phyloP scores from a whole-genome alignment of 305 asterid genomes.

The Solanum aculeatissimum region DNA sequence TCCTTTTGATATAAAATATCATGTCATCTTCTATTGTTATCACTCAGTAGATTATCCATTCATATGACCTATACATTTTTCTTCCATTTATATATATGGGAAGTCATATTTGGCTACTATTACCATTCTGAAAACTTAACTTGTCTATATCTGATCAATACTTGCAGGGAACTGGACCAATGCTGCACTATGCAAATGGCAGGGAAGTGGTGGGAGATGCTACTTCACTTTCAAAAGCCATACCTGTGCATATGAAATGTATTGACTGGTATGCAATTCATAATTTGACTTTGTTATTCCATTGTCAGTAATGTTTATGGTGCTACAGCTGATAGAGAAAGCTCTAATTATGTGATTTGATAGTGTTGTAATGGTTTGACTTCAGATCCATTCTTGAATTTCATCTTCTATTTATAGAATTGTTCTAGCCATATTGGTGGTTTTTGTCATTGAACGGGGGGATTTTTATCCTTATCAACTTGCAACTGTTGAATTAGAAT shows the following conservation, averaged over 20 bases:
- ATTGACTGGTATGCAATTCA: conserved; percentile 58
- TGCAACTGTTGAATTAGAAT: not conserved
- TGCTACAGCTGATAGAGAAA: not conserved
- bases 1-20: not conserved
- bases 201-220: conserved; percentile 32
- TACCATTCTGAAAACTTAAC: not conserved
- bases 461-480: not conserved
- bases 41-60: not conserved
- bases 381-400: not conserved
- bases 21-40: not conserved
- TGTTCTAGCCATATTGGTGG: not conserved
- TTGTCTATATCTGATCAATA: conserved; percentile 1
- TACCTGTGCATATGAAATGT: conserved; percentile 69
- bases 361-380: not conserved
- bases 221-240: conserved; percentile 27
- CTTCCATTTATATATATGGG: not conserved
- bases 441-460: not conserved
- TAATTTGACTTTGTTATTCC: not conserved
- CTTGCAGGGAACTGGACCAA: conserved; percentile 54
- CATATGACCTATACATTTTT: not conserved
- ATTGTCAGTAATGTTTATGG: not conserved
- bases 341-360: not conserved
- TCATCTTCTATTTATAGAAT: not conserved
- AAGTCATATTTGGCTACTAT: not conserved
- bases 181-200: conserved; percentile 67